Conservation (phyloP, 768 basidiomycete species). For the Suillus spraguei region DNA sequence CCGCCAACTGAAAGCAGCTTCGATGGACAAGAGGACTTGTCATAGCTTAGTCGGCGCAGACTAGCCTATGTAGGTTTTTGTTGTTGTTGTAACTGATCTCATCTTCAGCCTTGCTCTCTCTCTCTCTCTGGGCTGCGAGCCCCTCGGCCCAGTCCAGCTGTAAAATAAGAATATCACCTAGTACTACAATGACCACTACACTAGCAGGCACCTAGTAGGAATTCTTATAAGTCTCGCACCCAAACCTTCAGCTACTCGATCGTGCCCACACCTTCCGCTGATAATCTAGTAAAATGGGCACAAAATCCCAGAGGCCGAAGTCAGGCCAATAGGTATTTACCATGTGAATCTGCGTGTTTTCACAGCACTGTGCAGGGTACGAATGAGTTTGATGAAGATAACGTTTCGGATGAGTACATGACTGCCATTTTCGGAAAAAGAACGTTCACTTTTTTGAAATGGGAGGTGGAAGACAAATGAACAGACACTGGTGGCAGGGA, state of each 20-base stretch:
- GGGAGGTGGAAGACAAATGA: slow-evolving; percentile 36
- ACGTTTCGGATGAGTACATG: neutral
- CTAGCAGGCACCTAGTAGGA: neutral
- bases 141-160: no score
- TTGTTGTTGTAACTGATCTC: no score
- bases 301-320: slow-evolving; percentile 83
- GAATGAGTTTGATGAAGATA: neutral
- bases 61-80: no score
- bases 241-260: slow-evolving; percentile 40
- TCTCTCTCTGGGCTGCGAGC: no score
- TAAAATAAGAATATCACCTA: no score
- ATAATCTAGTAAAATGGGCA: slow-evolving; percentile 87
- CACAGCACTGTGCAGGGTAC: slow-evolving; percentile 56
- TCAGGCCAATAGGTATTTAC: slow-evolving; percentile 89
- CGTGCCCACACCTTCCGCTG: slow-evolving; percentile 59
- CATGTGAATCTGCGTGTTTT: slow-evolving; percentile 88
- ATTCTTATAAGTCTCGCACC: slow-evolving; percentile 38
- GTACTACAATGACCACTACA: neutral
- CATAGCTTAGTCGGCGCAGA: no score
- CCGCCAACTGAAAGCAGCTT: neutral
- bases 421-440: slow-evolving; percentile 31
- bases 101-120: no score
- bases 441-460: slow-evolving; percentile 40
- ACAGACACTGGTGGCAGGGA: neutral
- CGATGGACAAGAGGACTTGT: no score